These are phyloP conservation scores for Tolypocladium tropicale DNA, from an alignment of 2,329 filamentous ascomycete genomes.

Conservation along the genomic window DNA sequence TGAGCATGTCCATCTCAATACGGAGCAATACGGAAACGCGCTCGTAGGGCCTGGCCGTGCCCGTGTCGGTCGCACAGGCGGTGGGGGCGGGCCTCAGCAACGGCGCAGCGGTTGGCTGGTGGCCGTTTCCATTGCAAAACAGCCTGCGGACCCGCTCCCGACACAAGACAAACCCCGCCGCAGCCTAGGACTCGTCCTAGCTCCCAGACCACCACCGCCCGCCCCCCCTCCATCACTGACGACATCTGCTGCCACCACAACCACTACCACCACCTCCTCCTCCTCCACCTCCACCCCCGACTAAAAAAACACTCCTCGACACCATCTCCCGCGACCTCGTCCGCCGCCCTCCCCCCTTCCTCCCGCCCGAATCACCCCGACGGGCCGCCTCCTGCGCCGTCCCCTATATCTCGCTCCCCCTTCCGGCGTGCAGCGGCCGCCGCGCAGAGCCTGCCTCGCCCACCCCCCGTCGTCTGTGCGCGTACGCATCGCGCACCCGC, in stretches of 20 bases:
- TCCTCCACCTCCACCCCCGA: slow-evolving; percentile 10
- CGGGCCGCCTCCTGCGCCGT: not conserved
- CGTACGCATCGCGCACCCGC: slow-evolving; percentile 26
- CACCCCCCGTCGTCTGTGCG: slow-evolving; percentile 18
- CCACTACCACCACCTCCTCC: slow-evolving; percentile 13
- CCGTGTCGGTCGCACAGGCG: too few species aligned
- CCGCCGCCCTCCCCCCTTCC: slow-evolving; percentile 7
- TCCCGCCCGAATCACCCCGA: not conserved
- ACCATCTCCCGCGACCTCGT: not conserved
- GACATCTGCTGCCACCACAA: slow-evolving; percentile 22
- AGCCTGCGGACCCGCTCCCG: not conserved
- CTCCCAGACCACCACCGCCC: slow-evolving; percentile 9
- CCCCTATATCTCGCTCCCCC: not conserved
- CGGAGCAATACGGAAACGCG: too few species aligned
- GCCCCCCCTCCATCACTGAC: slow-evolving; percentile 22
- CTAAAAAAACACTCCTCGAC: slow-evolving; percentile 9
- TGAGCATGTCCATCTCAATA: too few species aligned
- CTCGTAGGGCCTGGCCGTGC: too few species aligned
- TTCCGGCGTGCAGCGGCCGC: not conserved
- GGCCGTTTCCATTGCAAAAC: slow-evolving; percentile 7
- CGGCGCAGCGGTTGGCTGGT: not conserved
- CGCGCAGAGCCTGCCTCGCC: not conserved
- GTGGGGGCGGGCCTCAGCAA: not conserved
- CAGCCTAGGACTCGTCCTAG: slow-evolving; percentile 3
- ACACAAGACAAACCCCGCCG: slow-evolving; percentile 16